Base-by-base conservation (phyloP, 75 land plant species). In the Sequoia sempervirens region DNA sequence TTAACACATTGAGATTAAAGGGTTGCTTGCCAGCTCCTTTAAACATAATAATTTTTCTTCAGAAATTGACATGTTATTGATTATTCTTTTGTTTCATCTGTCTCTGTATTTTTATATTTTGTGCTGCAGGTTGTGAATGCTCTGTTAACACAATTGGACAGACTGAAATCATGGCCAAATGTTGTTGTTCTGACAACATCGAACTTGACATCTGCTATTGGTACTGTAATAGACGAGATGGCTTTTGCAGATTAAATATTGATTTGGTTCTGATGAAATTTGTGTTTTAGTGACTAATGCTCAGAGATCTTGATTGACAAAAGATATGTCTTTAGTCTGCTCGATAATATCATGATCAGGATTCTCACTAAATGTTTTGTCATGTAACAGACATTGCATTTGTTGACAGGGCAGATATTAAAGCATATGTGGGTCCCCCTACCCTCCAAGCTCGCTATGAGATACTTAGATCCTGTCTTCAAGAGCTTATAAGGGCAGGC, bases 341-440 rank as follows among this genome's bases (percentile, higher is more conserved):
- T 30, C 10, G 20, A 74, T 17, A 17, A 10, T 66, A 15, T 56
- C 10, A 66, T 4, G 18, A 82, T 23, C 2, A 2, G 18, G 17
- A 78, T 26, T 78, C 80, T 78, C 46, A 45, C 30, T 45, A 26
- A 37, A 78, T 45, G 32, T 78, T n/a, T 32, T 81, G 37, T 32
- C 30, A 54, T 32, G 26, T 13, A 91, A 86, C 94, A 96, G 99
- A 96, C 84, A 90, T 96, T 89, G 99, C 99, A 81, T 96, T 96
- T 90, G 95, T 96, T 79, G 99, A 96, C 85, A 88, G 99, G 58
- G 99, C 99, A 64, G 99, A 96, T 81, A 93, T 96, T 37, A 96
- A 96, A 85, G 99, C 96, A 70, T 96, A 91, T 87, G 88, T 96
- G 75, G 99, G 99, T 9, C 95, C 94, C 64, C 99, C 99, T 34